phyloP scores from a whole-genome alignment of 2,329 filamentous ascomycete genomes.

The Penicillium sp. region DNA sequence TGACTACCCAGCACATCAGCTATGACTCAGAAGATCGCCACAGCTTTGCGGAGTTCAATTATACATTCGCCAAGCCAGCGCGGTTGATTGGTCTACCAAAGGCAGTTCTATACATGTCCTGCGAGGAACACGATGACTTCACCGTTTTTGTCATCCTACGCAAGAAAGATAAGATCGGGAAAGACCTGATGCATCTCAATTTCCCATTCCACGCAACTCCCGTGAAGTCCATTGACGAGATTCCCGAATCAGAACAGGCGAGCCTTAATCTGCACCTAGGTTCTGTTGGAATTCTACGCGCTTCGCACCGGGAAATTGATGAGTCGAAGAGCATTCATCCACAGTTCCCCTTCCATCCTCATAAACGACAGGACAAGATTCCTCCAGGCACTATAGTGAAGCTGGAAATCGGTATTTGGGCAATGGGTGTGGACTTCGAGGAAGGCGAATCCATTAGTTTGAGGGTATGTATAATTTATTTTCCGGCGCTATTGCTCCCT shows the following conservation, averaged over 20 bases:
- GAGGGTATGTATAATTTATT: slow-evolving; percentile 8
- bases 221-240: slow-evolving; percentile 29
- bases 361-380: slow-evolving; percentile 44
- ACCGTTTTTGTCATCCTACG: slow-evolving; percentile 47
- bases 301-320: slow-evolving; percentile 46
- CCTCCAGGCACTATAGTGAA: slow-evolving; percentile 18
- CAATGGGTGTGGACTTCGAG: slow-evolving; percentile 4
- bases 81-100: slow-evolving; percentile 49
- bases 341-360: slow-evolving; percentile 40
- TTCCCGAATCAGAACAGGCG: slow-evolving; percentile 36
- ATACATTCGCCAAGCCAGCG: slow-evolving; percentile 42
- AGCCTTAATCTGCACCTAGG: slow-evolving; percentile 47
- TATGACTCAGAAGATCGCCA: slow-evolving; percentile 34
- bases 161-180: slow-evolving; percentile 48
- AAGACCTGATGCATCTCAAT: slow-evolving; percentile 45
- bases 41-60: slow-evolving; percentile 35
- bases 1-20: slow-evolving; percentile 14
- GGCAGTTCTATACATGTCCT: slow-evolving; percentile 49
- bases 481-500: background rate
- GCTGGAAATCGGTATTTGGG: slow-evolving; percentile 7
- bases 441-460: slow-evolving; percentile 18
- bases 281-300: slow-evolving; percentile 46
- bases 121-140: slow-evolving; percentile 45
- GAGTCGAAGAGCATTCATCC: slow-evolving; percentile 29
- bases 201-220: slow-evolving; percentile 42